Base-by-base conservation (phyloP, 495 filamentous ascomycete genomes). In the Penicillium riverlandense region DNA sequence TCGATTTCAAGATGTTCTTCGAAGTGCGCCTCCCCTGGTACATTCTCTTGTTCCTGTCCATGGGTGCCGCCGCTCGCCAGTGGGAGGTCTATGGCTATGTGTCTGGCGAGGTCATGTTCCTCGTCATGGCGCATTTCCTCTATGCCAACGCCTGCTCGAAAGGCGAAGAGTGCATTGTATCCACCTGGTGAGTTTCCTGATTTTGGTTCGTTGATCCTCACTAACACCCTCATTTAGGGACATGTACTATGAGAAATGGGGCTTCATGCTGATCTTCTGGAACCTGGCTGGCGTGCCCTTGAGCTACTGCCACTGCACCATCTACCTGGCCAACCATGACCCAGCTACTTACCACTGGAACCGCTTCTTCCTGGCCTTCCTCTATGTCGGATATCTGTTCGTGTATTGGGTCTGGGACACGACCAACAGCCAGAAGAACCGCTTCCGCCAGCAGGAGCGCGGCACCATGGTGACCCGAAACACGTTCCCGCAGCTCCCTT, bases 251-350 rank as follows among this genome's bases (percentile, higher is more conserved):
- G 92, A 98, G 75, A 98, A 98, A 75, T 96, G 90, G 88, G 92
- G 92, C 54, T 98, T 97, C 72, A 96, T 98, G 91, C 77, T 98
- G 43, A 96, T 96, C 66, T 98, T 98, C 79, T 98, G 92, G 92
- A 98, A 98, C 69, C 72, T 98, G 60, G 89, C 90, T 43, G 92
- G 92, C 50, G 92, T 98, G 12, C 92, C 92, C 11, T 73, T 97
- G 36, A 89, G 80, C 47, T 98, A 98, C 77, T 97, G 92, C 75
- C 91, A 98, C 74, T 94, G 86, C 76, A 90, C 85, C 31, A 74
- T 98, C 57, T 98, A 90, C 70, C 79, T 98, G 51, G 90, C 88
- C 45, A 91, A 84, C 69, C 88, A 95, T 65, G 67, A 84, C 49
- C 90, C 92, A 1, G 72, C 77, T n/a, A 76, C 75, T 14, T 98